phyloP scores from a whole-genome alignment of 768 basidiomycete species.

The Clitopilus passeckerianus region DNA sequence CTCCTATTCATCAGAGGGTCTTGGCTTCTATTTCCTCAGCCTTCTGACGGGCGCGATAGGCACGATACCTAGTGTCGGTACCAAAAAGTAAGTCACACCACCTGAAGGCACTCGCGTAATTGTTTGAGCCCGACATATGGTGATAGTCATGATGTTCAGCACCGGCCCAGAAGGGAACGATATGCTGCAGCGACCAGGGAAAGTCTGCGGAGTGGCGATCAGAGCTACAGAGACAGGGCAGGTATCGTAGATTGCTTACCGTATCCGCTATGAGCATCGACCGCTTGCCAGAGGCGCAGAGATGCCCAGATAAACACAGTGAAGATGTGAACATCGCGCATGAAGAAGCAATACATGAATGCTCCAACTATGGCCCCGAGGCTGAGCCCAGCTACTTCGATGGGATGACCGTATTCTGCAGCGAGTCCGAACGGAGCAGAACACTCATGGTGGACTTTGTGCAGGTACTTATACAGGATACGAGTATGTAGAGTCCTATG shows the following conservation, averaged over 20 bases:
- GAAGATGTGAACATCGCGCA: slow-evolving; percentile 77
- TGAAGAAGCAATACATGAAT: slow-evolving; percentile 77
- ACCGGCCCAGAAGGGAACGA: slow-evolving; percentile 94
- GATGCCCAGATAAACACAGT: slow-evolving; percentile 94
- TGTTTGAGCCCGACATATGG: slow-evolving; percentile 94
- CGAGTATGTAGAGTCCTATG: slow-evolving; percentile 89
- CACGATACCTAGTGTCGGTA: slow-evolving; percentile 86
- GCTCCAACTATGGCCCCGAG: slow-evolving; percentile 88
- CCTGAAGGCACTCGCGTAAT: slow-evolving; percentile 90
- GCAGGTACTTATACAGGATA: slow-evolving; percentile 83
- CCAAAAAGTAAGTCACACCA: slow-evolving; percentile 90
- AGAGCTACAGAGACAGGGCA: background rate
- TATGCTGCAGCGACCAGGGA: slow-evolving; percentile 93
- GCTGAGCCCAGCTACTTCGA: slow-evolving; percentile 93
- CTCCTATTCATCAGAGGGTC: background rate
- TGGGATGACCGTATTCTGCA: slow-evolving; percentile 96
- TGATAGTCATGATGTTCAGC: slow-evolving; percentile 99
- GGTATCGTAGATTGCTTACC: slow-evolving; percentile 41
- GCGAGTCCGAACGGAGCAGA: slow-evolving; percentile 96
- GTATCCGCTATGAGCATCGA: slow-evolving; percentile 97
- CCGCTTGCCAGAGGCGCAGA: slow-evolving; percentile 91
- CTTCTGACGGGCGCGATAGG: slow-evolving; percentile 54
- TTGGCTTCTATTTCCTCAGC: background rate
- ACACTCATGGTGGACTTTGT: slow-evolving; percentile 97
- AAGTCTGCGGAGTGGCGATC: slow-evolving; percentile 56